These are phyloP conservation scores for Malus sieversii DNA, from an alignment of 306 rosid genomes.

Conservation along the genomic window DNA sequence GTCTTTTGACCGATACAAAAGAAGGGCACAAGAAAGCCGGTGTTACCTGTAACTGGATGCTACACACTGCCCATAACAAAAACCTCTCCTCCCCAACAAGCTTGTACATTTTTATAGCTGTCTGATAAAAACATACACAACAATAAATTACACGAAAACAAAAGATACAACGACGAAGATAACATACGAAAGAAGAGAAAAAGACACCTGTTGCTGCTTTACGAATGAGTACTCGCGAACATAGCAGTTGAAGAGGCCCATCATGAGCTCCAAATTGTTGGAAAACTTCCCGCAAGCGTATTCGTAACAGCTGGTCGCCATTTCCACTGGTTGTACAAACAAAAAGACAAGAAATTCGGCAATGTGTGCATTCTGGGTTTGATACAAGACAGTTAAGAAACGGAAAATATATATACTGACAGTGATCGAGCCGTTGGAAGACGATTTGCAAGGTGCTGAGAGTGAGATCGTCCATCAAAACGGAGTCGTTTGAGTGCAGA, in stretches of 20 bases:
- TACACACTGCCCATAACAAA: conserved; percentile 97
- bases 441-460: conserved; percentile 91
- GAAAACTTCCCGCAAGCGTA: conserved; percentile 82
- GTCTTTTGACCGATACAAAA: background rate
- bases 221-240: conserved; percentile 94
- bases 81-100: conserved; percentile 84
- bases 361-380: background rate
- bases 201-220: conserved; percentile 92
- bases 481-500: conserved; percentile 47
- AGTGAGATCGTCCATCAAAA: conserved; percentile 88
- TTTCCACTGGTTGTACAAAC: conserved; percentile 52
- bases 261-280: conserved; percentile 68
- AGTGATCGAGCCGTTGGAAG: conserved; percentile 75
- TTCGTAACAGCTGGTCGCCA: conserved; percentile 86
- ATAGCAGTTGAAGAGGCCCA: conserved; percentile 92
- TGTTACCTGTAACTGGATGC: conserved; percentile 95
- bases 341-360: conserved; percentile 19
- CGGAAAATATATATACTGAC: conserved; percentile 30
- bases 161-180: background rate
- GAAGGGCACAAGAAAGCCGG: background rate
- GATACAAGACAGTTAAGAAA: background rate
- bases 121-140: conserved; percentile 33
- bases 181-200: background rate
- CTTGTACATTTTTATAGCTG: conserved; percentile 98
- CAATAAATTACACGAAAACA: background rate